phyloP scores from a whole-genome alignment of 768 basidiomycete species.

The Tricholoma flavovirens region DNA sequence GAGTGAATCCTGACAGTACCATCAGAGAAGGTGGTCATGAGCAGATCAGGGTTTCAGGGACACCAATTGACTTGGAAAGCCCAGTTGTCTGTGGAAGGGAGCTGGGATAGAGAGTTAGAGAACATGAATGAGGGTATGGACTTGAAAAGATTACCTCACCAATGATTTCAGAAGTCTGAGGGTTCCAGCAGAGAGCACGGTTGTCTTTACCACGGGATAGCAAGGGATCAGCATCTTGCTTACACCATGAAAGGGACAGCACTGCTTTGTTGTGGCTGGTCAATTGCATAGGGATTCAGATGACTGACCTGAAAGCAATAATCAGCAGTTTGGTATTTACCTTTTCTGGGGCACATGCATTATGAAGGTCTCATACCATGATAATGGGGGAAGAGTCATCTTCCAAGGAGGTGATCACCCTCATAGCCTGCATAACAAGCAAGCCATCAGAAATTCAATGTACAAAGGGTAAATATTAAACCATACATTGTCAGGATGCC shows the following conservation, averaged over 20 bases:
- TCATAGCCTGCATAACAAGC: conserved; percentile 45
- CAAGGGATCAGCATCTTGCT: conserved; percentile 86
- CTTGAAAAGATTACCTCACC: no score
- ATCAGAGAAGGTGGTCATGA: conserved; percentile 92
- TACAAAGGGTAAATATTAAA: not conserved
- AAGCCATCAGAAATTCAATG: conserved; percentile 13
- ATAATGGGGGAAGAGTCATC: conserved; percentile 94
- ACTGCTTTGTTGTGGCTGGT: conserved; percentile 96
- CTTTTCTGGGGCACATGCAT: conserved; percentile 97
- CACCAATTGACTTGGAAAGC: conserved; percentile 98
- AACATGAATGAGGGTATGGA: no score
- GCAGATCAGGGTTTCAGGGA: conserved; percentile 79
- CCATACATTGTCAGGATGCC: conserved; percentile 94
- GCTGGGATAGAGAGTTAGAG: no score
- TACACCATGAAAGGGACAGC: conserved; percentile 93
- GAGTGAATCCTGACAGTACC: conserved; percentile 92
- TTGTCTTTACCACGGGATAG: conserved; percentile 97
- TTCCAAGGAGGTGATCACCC: no score
- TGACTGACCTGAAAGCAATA: conserved; percentile 6
- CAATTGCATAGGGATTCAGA: conserved; percentile 36
- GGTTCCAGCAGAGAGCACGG: no score
- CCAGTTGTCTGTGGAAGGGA: conserved; percentile 91
- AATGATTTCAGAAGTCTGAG: no score
- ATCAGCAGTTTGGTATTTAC: conserved; percentile 31
- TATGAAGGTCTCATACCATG: conserved; percentile 98